These are phyloP conservation scores for Parastagonospora avenae DNA, from an alignment of 2,329 filamentous ascomycete genomes.

Conservation along the genomic window DNA sequence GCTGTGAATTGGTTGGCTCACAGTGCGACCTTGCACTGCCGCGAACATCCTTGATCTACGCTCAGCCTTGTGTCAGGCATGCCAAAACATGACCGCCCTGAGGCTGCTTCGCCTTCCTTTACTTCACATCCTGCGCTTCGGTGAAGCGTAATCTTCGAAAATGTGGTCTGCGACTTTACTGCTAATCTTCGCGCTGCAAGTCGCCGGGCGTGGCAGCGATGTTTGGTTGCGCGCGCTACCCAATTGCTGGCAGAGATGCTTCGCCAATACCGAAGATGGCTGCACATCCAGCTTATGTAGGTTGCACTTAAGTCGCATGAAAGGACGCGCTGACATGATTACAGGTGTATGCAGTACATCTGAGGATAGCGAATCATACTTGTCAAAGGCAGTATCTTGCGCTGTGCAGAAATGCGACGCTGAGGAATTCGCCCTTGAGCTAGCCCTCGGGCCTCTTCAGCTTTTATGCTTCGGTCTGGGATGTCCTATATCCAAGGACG, in stretches of 20 bases:
- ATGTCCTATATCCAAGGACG: conserved; percentile 20
- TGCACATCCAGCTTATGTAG: conserved; percentile 27
- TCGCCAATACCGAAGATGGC: conserved; percentile 16
- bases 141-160: too few species aligned
- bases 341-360: conserved; percentile 35
- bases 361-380: conserved; percentile 19
- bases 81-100: too few species aligned
- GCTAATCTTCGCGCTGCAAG: too few species aligned
- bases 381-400: conserved; percentile 26
- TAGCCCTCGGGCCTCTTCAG: conserved; percentile 24
- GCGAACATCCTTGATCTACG: too few species aligned
- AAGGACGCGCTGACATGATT: conserved; percentile 2
- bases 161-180: too few species aligned
- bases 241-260: conserved; percentile 27
- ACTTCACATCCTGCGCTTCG: too few species aligned
- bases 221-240: too few species aligned
- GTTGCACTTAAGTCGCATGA: background rate
- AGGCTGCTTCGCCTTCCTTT: too few species aligned
- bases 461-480: conserved; percentile 22
- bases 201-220: too few species aligned
- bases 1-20: too few species aligned
- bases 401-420: conserved; percentile 20
- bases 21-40: too few species aligned
- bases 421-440: conserved; percentile 15
- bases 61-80: too few species aligned